Base-by-base conservation (phyloP, 2,329 filamentous ascomycete species). In the Phialophora chinensis region DNA sequence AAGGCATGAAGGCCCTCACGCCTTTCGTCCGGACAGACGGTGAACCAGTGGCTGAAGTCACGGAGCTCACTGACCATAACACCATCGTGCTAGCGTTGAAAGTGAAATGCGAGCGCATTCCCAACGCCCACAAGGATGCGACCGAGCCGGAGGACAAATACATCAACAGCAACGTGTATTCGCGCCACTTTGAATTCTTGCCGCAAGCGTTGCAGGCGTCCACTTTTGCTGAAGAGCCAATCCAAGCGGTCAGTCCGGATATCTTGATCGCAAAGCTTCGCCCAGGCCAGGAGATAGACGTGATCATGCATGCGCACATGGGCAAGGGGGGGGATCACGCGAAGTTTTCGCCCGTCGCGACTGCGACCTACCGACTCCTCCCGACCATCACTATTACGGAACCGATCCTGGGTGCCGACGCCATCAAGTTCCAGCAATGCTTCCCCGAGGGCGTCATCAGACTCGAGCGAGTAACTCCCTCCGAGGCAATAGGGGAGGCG, bases 311-410 rank as follows among this genome's bases (percentile, higher is more conserved):
- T 83, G 95, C 94, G 81, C 89, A 96, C 81, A 96, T 97, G 82
- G 95, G 96, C 67, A 88, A 96, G 72, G 95, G 95, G 56, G 88
- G 90, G 70, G 95, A 99, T 79, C 95, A 99, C 79, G 90, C 95
- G 73, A 99, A 99, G 80, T 99, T 95, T 83, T 97, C 92, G 0
- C 95, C 95, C 55, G 95, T 98, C 42, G 93, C 94, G 2, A 97
- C 95, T 1, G 95, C 95, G 2, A 92, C 91, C 27, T 99, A 99
- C 82, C 88, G 95, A 58, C 86, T 99, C 23, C 82, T 99, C 75
- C 95, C 95, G 7, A 89, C 89, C 72, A 98, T 99, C 78, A 85
- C 86, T 70, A 98, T 99, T 75, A 83, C 85, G 53, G 82, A 86
- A 72, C 95, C 95, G 23, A 98, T 99, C 67, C 77, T 96, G 3